Evolutionary conservation across 2,329 filamentous ascomycete species (phyloP).

Genomic region (Apiospora aurea): DNA sequence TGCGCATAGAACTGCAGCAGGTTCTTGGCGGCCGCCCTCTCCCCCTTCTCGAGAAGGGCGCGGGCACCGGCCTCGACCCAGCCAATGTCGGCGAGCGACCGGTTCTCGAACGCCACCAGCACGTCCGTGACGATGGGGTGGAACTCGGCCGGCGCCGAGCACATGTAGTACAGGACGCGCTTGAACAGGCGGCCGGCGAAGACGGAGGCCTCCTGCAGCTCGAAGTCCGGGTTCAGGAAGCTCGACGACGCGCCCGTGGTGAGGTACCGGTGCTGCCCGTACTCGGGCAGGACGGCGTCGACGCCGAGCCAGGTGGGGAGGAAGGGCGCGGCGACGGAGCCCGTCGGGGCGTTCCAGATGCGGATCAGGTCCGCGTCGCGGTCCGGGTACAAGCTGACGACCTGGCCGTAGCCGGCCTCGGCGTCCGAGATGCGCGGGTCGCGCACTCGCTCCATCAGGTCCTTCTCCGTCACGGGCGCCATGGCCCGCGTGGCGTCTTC

Average conservation of each 20-base stretch:
- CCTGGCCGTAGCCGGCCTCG: conserved; percentile 40
- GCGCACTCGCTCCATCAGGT: conserved; percentile 49
- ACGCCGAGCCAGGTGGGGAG: conserved; percentile 40
- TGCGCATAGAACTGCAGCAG: conserved; percentile 37
- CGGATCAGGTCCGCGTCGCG: conserved; percentile 35
- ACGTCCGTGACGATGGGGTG: conserved; percentile 37
- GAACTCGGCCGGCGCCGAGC: conserved; percentile 34
- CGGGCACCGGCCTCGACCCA: conserved; percentile 34
- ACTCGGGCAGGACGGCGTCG: conserved; percentile 35
- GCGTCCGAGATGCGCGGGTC: conserved; percentile 39
- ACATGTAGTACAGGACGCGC: conserved; percentile 41
- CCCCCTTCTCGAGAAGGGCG: conserved; percentile 30
- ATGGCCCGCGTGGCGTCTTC: conserved; percentile 45
- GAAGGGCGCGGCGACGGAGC: conserved; percentile 38
- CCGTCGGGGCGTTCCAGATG: conserved; percentile 38
- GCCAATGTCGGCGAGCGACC: conserved; percentile 33
- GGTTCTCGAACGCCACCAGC: conserved; percentile 36
- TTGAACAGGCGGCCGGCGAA: conserved; percentile 40
- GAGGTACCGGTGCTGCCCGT: conserved; percentile 39
- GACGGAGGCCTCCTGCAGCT: conserved; percentile 37
- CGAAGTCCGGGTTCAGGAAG: conserved; percentile 37
- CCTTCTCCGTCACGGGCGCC: conserved; percentile 55
- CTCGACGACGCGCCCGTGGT: conserved; percentile 37
- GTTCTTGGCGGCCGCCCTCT: conserved; percentile 32
- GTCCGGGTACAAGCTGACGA: conserved; percentile 35